Conservation (phyloP, 257 asterid species). For the Mitragyna speciosa region DNA sequence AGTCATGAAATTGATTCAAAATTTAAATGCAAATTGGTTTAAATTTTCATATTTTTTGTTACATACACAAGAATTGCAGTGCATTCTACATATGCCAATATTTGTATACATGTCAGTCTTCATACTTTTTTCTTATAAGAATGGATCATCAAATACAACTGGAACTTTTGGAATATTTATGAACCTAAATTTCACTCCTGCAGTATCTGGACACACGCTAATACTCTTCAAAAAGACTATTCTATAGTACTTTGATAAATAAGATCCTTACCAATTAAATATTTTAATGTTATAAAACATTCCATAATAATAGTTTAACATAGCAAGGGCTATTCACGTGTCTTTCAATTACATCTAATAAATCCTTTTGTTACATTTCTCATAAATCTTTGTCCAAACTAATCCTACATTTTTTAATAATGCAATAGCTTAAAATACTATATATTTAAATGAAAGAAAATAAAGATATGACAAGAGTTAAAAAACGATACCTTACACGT, state of each 20-base stretch:
- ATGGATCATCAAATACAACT: neutral
- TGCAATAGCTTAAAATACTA: neutral
- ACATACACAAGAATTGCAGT: too few species aligned
- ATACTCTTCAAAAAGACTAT: neutral
- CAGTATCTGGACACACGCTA: neutral
- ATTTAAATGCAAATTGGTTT: too few species aligned
- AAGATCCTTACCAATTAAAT: neutral
- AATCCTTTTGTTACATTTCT: neutral
- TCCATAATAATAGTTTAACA: neutral
- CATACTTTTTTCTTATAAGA: neutral
- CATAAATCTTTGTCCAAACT: neutral
- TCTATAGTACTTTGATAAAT: neutral
- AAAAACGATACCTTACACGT: conserved; percentile 78
- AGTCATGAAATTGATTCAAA: too few species aligned
- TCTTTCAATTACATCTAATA: neutral
- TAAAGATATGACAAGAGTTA: conserved; percentile 2
- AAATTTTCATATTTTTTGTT: too few species aligned
- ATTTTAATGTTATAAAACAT: neutral
- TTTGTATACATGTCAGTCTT: neutral
- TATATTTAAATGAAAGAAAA: neutral
- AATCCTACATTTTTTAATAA: neutral
- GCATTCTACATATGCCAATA: too few species aligned
- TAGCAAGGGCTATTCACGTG: neutral
- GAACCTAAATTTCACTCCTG: neutral
- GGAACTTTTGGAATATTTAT: neutral